Base-by-base conservation (phyloP, 805 yeast species). In the Pichia nakasei region DNA sequence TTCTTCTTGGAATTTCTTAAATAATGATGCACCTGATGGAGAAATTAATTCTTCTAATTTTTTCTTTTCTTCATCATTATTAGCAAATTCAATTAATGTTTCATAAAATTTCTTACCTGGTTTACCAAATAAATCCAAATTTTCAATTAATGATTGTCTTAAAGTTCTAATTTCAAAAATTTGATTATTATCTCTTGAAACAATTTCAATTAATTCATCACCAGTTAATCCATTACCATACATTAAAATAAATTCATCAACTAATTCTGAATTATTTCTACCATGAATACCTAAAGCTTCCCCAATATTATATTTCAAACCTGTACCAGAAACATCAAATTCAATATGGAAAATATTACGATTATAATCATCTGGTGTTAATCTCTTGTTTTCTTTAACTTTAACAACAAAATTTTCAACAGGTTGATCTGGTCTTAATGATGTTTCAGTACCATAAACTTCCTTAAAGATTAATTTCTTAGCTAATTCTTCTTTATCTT, bases 231-330 rank as follows among this genome's bases (percentile, higher is more conserved):
- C 88, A 59, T 87, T 91, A 58, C 85, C 88, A 59, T 88, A 91
- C 58, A 69, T 72, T 19, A 69, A 55, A 53, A 91, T 72, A 65
- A 91, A 91, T 51, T 73, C 72, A 37, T 70, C 75, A 42, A 89
- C 96, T 33, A 69, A 73, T 17, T 67, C 73, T 35, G 71, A 61
- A 54, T 78, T 74, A 68, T 91, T 91, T 59, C 91, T 80, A 39
- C 95, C 96, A 57, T 91, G 97, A 48, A 91, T 77, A 58, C 97
- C 97, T 48, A 91, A 76, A 19, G 97, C 96, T 71, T 91, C 97
- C 61, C 97, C 97, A 59, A 91, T 87, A 51, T 82, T 93, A 61
- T 91, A 91, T 40, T 78, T 85, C 59, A 91, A 71, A 22, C 95
- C 96, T 32, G 97, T 88, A 42, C 94, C 95, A 38, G 88, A 66